Evolutionary conservation across 2,329 filamentous ascomycete genomes (phyloP), one percentile per base, ranked within the genome.

Genomic region (Didymella lethalis): DNA sequence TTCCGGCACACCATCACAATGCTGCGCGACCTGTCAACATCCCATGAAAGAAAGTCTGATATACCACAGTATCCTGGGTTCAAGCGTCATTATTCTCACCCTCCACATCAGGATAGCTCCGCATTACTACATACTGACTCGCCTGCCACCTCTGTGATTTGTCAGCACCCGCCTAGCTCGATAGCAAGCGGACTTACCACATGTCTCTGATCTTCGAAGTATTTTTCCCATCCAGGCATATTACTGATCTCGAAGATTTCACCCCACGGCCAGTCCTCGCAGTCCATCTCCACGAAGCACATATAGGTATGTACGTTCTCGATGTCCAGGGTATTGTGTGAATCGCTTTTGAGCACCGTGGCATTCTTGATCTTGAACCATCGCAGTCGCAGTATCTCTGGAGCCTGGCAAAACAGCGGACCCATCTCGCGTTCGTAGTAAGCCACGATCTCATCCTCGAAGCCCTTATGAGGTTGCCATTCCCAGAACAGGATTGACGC

Each of bases 241-340:
- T 52, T 32, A 28, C 44, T 48, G 6, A 61, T 26, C 5, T 34
- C 54, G 18, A 61, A 52, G 7, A 61, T 20, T n/a, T 54, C 48
- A 23, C 26, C 45, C 58, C 58, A 61, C 2, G 58, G 58, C 54
- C 58, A 61, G 4, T 57, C 58, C 31, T 61, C 58, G n/a, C 36
- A 43, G 18, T 41, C n/a, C 41, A 61, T 50, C 41, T 61, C 54
- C 2, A 44, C 40, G 4, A 57, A 7, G 12, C 44, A 45, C 23
- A 61, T 29, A 36, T 61, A 61, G 1, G 31, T 51, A 41, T 57
- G 11, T 18, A 54, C 4, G 4, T 47, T 28, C 18, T 41, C 45
- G 16, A 32, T 38, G n/a, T 54, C 28, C 28, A 57, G 10, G n/a
- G 48, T 61, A 10, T 20, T 16, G 16, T 32, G n/a, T 7, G 52